phyloP scores from a whole-genome alignment of 768 basidiomycete genomes.

The Omphalotus guepiniiformis region DNA sequence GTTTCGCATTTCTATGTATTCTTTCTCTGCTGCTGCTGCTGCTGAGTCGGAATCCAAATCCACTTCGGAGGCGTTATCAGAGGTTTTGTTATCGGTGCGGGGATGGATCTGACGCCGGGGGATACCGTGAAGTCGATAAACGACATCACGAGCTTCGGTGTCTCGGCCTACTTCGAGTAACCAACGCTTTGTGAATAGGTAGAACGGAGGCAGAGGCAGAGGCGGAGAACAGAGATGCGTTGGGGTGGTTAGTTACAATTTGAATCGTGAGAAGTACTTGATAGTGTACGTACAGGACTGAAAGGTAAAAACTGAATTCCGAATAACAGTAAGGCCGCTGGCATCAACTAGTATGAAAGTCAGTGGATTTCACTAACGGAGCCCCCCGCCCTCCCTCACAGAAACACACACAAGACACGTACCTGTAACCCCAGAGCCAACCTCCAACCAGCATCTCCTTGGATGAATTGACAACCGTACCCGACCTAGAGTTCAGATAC shows the following conservation, averaged over 20 bases:
- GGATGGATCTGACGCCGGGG: no score
- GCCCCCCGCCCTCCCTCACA: no score
- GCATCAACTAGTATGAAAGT: slow-evolving; percentile 47
- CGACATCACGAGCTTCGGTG: slow-evolving; percentile 50
- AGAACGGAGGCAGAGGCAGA: background rate
- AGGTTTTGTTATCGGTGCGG: no score
- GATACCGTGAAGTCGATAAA: slow-evolving; percentile 42
- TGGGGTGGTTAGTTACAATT: no score
- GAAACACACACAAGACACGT: background rate
- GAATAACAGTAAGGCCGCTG: slow-evolving; percentile 46
- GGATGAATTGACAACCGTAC: slow-evolving; percentile 51
- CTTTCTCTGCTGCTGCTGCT: slow-evolving; percentile 36
- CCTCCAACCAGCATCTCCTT: slow-evolving; percentile 44
- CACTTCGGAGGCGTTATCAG: background rate
- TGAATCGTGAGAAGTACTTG: no score
- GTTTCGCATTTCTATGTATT: slow-evolving; percentile 45
- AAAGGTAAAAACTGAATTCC: slow-evolving; percentile 53
- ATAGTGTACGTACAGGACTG: slow-evolving; percentile 47
- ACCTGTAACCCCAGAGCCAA: slow-evolving; percentile 55
- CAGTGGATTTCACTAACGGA: no score
- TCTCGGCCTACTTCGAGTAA: slow-evolving; percentile 54
- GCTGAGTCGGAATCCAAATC: no score
- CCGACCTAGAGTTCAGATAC: slow-evolving; percentile 41
- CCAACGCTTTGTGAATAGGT: slow-evolving; percentile 40
- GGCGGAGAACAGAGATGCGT: no score